Percentiles rank a stretch among this genome's conserved stretches.
phyloP scores from a whole-genome alignment of 2,329 filamentous ascomycete species.

The Hymenoscyphus scutula region DNA sequence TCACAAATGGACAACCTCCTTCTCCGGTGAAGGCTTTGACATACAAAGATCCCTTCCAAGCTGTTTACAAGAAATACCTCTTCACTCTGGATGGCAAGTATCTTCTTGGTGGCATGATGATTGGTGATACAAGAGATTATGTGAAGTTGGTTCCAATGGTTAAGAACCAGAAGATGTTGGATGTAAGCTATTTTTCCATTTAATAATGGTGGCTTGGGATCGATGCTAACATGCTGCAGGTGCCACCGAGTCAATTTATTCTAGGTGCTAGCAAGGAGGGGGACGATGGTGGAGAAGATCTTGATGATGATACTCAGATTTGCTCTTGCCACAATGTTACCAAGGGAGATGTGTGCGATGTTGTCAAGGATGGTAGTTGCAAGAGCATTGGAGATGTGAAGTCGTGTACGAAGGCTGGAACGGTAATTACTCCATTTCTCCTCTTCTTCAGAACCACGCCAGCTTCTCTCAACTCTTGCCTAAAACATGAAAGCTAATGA shows the following conservation, averaged over 20 bases:
- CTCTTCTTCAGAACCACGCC: too few species aligned
- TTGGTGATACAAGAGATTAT: constrained; percentile 87
- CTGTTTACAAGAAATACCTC: constrained; percentile 91
- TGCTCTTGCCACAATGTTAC: constrained; percentile 93
- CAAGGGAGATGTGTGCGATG: constrained; percentile 73
- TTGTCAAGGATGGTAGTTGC: constrained; percentile 74
- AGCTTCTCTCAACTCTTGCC: too few species aligned
- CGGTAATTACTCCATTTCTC: constrained; percentile 35
- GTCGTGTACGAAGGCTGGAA: constrained; percentile 86
- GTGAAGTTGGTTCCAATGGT: constrained; percentile 86
- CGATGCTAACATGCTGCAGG: background rate
- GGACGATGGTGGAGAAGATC: constrained; percentile 72
- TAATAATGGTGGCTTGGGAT: background rate
- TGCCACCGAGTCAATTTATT: constrained; percentile 76
- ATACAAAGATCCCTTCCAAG: constrained; percentile 84
- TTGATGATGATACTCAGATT: constrained; percentile 82
- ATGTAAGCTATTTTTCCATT: constrained; percentile 45
- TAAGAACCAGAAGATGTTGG: constrained; percentile 76
- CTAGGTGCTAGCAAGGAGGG: constrained; percentile 72
- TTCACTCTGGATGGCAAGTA: constrained; percentile 90
- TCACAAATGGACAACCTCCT: constrained; percentile 54
- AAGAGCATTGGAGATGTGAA: constrained; percentile 82
- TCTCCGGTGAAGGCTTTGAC: constrained; percentile 76
- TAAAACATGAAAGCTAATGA: background rate
- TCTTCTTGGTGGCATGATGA: constrained; percentile 94